These are phyloP conservation scores for Naganishia onofrii DNA, from an alignment of 768 basidiomycete genomes.

Conservation along the genomic window DNA sequence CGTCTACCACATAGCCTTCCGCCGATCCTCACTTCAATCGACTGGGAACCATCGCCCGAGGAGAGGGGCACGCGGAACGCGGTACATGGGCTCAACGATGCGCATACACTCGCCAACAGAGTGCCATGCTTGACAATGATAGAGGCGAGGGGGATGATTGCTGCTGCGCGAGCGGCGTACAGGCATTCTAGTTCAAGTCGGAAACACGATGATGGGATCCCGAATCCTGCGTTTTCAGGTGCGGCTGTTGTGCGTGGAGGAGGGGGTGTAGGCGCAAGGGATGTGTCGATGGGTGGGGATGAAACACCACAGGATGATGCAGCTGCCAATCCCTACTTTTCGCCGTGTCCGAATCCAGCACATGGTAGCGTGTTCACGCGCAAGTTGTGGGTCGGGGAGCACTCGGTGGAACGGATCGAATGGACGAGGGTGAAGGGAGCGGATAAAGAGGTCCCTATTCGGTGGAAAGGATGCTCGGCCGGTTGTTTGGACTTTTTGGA, in stretches of 20 bases:
- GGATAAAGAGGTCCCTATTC: conserved; percentile 38
- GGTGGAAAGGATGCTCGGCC: conserved; percentile 45
- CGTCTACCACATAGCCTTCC: conserved; percentile 42
- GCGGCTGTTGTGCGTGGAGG: not conserved
- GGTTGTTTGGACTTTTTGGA: conserved; percentile 48
- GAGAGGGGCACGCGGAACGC: conserved; percentile 13
- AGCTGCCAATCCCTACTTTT: conserved; percentile 44
- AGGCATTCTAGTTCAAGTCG: conserved; percentile 1
- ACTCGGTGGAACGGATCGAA: conserved; percentile 47
- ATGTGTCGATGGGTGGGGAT: not conserved
- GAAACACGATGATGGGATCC: conserved; percentile 22
- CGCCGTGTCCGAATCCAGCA: conserved; percentile 44
- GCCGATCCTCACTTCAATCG: conserved; percentile 42
- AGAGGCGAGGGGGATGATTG: conserved; percentile 4
- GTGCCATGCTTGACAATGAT: not conserved
- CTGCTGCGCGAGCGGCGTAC: conserved; percentile 9
- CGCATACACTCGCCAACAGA: not conserved
- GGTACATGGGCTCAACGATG: conserved; percentile 17
- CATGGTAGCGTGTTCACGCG: conserved; percentile 36
- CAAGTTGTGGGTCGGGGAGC: conserved; percentile 38
- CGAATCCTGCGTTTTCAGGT: conserved; percentile 16
- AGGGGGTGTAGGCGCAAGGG: too few relatives aligned
- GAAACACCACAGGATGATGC: conserved; percentile 47
- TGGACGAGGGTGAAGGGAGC: conserved; percentile 40
- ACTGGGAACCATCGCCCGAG: conserved; percentile 38